Base-by-base conservation (phyloP, 176 grass and related monocot genomes). In the Rhynchospora breviuscula region DNA sequence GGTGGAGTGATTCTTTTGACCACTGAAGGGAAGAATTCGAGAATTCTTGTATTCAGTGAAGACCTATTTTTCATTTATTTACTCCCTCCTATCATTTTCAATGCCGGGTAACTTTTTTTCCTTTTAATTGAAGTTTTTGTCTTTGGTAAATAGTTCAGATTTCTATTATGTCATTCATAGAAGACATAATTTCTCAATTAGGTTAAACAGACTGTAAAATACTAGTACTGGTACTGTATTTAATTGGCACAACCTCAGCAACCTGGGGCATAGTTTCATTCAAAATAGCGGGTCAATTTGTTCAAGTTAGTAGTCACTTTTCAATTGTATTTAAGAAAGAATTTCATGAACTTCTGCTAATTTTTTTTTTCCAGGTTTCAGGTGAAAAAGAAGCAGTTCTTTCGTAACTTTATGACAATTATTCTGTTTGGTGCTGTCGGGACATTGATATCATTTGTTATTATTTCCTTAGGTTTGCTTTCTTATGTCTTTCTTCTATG, bases 331-430 rank as follows among this genome's bases (percentile, higher is more conserved):
- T 40, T 12, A 14, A 25, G 3, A 57, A 78, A 78, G 0, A 33
- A 17, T 18, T 62, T 57, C 2, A 31, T 13, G 33, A 78, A 57
- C 31, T 78, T 78, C 17, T 78, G 47, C 56, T 77, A 56, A 77
- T 77, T 78, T 46, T 10, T 26, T 12, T 74, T 9, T 5, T 17
- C 48, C 61, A 95, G 93, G 84, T 95, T 95, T 84, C 93, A 95
- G 84, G 93, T 95, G 59, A 95, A 95, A 91, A 95, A 95, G 93
- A 95, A 95, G 66, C 90, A 82, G 22, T 95, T 95, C 85, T 95
- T 95, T 81, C 90, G 82, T 19, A 95, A 95, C 45, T 95, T 95
- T 70, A 92, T 95, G 75, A 95, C 93, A 29, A 95, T 95, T 61
- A 88, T 85, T 11, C 87, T 95, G 51, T 95, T 95, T 81, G 93